Conservation (phyloP, 139 green algal species). For the Gonium pectorale region DNA sequence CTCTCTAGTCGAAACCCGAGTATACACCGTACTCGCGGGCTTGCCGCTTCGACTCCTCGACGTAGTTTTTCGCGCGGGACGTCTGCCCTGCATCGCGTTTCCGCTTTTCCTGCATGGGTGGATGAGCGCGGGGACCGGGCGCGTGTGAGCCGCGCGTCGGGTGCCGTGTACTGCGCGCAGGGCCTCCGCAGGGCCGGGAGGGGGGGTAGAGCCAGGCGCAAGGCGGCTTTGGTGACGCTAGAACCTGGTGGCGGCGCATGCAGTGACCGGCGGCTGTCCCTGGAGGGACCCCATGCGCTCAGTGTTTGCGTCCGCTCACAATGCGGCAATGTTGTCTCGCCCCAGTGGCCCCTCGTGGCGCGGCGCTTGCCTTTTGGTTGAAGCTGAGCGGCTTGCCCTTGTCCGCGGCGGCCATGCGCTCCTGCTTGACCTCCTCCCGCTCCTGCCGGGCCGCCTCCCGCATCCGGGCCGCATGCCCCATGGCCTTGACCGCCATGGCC, state of each 20-base stretch:
- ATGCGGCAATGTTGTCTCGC: too few relatives aligned
- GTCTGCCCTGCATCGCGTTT: constrained; percentile 71
- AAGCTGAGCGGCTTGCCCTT: constrained; percentile 55
- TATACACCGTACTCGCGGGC: constrained; percentile 57
- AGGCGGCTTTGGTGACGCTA: too few relatives aligned
- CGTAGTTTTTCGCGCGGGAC: constrained; percentile 70
- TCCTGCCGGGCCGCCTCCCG: constrained; percentile 56
- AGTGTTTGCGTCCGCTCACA: too few relatives aligned
- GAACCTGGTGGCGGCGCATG: too few relatives aligned
- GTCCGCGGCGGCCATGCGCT: constrained; percentile 32
- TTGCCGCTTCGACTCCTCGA: constrained; percentile 80
- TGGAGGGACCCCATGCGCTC: too few relatives aligned
- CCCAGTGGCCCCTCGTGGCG: too few relatives aligned
- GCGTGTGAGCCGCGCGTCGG: too few relatives aligned
- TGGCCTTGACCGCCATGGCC: constrained; percentile 35
- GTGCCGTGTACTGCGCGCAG: too few relatives aligned
- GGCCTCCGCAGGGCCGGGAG: too few relatives aligned
- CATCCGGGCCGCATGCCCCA: constrained; percentile 40
- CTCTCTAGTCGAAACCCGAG: constrained; percentile 51
- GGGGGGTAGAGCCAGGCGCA: too few relatives aligned
- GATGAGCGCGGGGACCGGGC: background rate
- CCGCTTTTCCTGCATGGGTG: constrained; percentile 71
- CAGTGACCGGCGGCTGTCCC: too few relatives aligned
- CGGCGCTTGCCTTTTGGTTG: constrained; percentile 68
- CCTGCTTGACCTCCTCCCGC: constrained; percentile 19